A percentile compares a stretch with the other conserved stretches of the same genome.
Conservation (phyloP, 306 rosid species). For the Corylus americana region DNA sequence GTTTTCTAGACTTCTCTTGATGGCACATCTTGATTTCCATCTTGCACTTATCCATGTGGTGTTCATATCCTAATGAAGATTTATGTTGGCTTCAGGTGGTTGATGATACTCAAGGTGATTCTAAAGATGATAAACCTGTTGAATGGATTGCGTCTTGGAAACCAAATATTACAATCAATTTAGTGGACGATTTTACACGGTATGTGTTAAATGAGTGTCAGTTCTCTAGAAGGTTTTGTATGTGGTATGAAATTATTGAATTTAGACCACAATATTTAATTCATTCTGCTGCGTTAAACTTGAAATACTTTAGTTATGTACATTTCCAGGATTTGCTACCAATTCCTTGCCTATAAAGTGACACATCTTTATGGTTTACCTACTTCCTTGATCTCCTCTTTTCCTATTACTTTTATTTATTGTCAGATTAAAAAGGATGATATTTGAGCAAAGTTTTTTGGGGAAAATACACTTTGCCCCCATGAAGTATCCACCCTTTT, state of each 20-base stretch:
- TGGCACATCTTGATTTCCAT: constrained; percentile 9
- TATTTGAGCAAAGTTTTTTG: neutral
- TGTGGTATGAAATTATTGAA: neutral
- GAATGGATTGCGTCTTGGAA: constrained; percentile 90
- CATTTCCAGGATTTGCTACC: neutral
- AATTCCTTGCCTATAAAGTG: neutral
- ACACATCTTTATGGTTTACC: neutral
- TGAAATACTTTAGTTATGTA: neutral
- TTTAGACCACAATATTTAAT: neutral
- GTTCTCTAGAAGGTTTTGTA: neutral
- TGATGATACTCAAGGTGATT: constrained; percentile 60
- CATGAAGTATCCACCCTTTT: too few relatives aligned
- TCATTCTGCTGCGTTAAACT: neutral
- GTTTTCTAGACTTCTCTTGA: constrained; percentile 1
- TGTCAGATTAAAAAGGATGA: neutral
- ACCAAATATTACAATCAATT: constrained; percentile 87
- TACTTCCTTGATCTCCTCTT: neutral
- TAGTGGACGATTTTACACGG: constrained; percentile 91
- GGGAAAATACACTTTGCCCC: too few relatives aligned
- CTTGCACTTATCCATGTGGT: constrained; percentile 12
- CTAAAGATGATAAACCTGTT: constrained; percentile 60
- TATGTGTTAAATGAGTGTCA: constrained; percentile 37
- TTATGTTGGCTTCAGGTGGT: constrained; percentile 50
- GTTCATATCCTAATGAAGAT: constrained; percentile 27
- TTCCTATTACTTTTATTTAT: neutral